Evolutionary conservation across 108 stramenopile genomes (phyloP).

Genomic region (Cylindrotheca closterium): DNA sequence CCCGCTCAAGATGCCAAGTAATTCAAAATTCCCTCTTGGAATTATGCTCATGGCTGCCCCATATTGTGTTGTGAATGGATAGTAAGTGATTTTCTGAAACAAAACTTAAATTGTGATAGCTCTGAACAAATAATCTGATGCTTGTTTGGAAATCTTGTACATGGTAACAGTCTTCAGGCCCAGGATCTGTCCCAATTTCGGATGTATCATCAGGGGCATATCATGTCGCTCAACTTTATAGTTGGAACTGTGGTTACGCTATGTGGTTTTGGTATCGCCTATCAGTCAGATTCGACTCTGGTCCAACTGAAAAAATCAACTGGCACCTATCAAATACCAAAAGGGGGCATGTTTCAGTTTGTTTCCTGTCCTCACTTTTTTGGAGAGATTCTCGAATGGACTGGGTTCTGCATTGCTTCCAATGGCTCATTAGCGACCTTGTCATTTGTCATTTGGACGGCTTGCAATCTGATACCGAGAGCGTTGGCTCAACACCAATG

Average conservation of each 20-base stretch:
- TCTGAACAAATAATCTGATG: conserved; percentile 1
- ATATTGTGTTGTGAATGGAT: conserved; percentile 76
- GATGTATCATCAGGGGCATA: conserved; percentile 13
- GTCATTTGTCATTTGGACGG: conserved; percentile 74
- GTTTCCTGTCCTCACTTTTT: conserved; percentile 82
- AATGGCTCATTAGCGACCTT: conserved; percentile 34
- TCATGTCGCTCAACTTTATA: conserved; percentile 21
- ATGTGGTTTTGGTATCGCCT: conserved; percentile 65
- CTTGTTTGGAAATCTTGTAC: no score
- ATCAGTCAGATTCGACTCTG: conserved; percentile 72
- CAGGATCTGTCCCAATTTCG: conserved; percentile 14
- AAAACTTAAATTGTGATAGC: neutral
- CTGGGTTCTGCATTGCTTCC: conserved; percentile 71
- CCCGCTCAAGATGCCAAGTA: conserved; percentile 66
- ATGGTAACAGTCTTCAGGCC: conserved; percentile 31
- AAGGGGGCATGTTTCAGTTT: conserved; percentile 66
- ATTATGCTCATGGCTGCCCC: conserved; percentile 49
- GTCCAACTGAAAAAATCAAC: conserved; percentile 46
- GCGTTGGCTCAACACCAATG: conserved; percentile 82
- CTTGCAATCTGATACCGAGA: conserved; percentile 81
- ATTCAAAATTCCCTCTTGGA: conserved; percentile 56
- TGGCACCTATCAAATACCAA: conserved; percentile 58
- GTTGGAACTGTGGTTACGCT: conserved; percentile 55
- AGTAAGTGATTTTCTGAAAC: no score
- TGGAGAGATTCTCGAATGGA: conserved; percentile 91